Conservation (phyloP, 345 rosid species). For the Melaleuca alternifolia region DNA sequence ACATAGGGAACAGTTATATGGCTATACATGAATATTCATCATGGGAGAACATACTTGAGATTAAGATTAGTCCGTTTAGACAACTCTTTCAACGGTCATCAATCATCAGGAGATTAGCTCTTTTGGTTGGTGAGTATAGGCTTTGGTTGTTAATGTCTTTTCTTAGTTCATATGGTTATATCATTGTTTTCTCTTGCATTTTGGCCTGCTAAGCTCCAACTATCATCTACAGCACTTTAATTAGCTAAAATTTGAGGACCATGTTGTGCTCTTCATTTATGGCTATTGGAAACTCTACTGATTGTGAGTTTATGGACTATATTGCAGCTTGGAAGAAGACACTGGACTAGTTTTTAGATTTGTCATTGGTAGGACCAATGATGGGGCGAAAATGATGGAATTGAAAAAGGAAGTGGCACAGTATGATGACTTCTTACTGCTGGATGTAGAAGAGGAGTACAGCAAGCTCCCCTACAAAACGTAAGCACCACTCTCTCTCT, state of each 20-base stretch:
- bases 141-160: background rate
- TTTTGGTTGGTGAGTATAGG: background rate
- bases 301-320: background rate
- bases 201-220: background rate
- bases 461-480: conserved; percentile 98
- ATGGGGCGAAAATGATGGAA: conserved; percentile 46
- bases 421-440: conserved; percentile 76
- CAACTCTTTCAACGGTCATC: background rate
- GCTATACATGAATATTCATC: background rate
- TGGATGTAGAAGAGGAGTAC: conserved; percentile 89
- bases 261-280: background rate
- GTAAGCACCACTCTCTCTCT: conserved; percentile 18
- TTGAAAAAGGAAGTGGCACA: conserved; percentile 61
- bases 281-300: background rate
- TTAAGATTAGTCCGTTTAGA: background rate
- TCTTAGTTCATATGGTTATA: background rate
- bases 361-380: conserved; percentile 61
- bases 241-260: background rate
- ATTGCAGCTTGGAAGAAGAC: conserved; percentile 72
- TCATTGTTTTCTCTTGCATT: background rate
- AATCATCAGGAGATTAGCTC: background rate
- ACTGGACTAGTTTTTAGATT: conserved; percentile 80
- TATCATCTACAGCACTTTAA: background rate
- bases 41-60: background rate
- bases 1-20: background rate